Base-by-base conservation (phyloP, 495 filamentous ascomycete species). In the Hypoxylon crocopeplum region DNA sequence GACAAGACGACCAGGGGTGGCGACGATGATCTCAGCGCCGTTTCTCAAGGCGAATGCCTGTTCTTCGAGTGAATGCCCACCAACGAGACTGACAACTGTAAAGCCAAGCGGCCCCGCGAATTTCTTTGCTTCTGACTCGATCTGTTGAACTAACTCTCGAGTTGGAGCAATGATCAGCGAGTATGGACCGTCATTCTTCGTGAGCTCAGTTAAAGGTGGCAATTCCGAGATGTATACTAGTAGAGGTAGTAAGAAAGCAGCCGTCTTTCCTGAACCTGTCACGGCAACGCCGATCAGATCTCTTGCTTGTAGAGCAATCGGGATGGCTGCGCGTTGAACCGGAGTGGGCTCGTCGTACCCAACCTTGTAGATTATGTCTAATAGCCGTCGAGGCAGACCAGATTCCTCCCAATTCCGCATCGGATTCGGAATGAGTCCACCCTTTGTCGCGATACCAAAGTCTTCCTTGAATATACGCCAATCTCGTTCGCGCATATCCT, bases 391-490 rank as follows among this genome's bases (percentile, higher is more conserved):
- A 11, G 94, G 93, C 25, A 99, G 78, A 3, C 81, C 79, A 19
- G 91, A 94, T 71, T 99, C 94, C 37, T 84, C 72, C 94, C 94
- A 99, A 34, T 84, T 93, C 16, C 94, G 91, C 94, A 98, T 98
- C 1, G 94, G 94, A 57, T 97, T 92, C 1, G 94, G 94, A 37
- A 99, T 93, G 11, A 83, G 83, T 27, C 94, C 94, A 22, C 84
- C 83, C 72, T 96, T 97, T 13, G 92, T 97, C 30, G 83, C 79
- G 73, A 99, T 99, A 66, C 96, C 96, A 79, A 96, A 98, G 69
- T 99, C 94, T 75, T 98, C 95, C 77, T 98, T 98, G 82, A 99
- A 97, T 62, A 99, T 98, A 69, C 94, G 89, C 95, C 95, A 99
- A 71, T 99, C 94, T 67, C 94, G 82, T 78, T 98, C 93, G 60